phyloP scores from a whole-genome alignment of 352 stramenopile species.

The Phytophthora citricola region DNA sequence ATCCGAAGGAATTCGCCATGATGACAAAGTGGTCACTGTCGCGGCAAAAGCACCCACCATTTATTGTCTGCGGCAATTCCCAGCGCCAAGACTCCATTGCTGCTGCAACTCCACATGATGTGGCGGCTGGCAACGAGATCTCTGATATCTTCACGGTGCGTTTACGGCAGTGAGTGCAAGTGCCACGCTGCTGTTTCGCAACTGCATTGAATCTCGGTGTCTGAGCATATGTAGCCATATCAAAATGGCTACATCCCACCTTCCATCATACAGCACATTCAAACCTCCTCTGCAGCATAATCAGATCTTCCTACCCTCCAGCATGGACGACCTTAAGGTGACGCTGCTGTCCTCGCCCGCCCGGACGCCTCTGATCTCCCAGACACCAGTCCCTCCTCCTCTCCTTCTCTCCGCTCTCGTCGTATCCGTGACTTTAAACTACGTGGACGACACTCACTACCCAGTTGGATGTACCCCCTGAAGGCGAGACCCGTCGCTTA shows the following conservation, averaged over 20 bases:
- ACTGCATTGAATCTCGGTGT: too few species aligned
- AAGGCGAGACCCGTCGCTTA: slow-evolving; percentile 43
- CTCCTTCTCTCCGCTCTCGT: slow-evolving; percentile 17
- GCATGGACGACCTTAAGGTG: slow-evolving; percentile 61
- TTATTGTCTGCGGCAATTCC: neutral
- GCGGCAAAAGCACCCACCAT: neutral
- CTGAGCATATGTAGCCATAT: neutral
- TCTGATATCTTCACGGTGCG: neutral
- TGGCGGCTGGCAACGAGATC: neutral
- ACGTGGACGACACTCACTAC: slow-evolving; percentile 18
- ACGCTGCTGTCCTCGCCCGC: slow-evolving; percentile 41
- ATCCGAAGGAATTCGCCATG: neutral
- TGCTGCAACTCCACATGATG: too few species aligned
- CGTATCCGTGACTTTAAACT: slow-evolving; percentile 36
- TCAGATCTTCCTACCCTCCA: slow-evolving; percentile 23
- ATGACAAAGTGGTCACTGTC: slow-evolving; percentile 1
- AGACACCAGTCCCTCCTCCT: neutral
- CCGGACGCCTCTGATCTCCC: slow-evolving; percentile 21
- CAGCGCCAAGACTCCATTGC: too few species aligned
- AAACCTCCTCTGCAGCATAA: slow-evolving; percentile 5
- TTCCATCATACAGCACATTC: slow-evolving; percentile 5
- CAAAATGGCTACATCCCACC: slow-evolving; percentile 6
- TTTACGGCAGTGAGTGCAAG: too few species aligned
- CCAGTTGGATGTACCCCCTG: slow-evolving; percentile 55
- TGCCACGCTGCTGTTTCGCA: too few species aligned